Evolutionary conservation across 78 protist species (phyloP).

Genomic region (Pelomyxa schiedti): DNA sequence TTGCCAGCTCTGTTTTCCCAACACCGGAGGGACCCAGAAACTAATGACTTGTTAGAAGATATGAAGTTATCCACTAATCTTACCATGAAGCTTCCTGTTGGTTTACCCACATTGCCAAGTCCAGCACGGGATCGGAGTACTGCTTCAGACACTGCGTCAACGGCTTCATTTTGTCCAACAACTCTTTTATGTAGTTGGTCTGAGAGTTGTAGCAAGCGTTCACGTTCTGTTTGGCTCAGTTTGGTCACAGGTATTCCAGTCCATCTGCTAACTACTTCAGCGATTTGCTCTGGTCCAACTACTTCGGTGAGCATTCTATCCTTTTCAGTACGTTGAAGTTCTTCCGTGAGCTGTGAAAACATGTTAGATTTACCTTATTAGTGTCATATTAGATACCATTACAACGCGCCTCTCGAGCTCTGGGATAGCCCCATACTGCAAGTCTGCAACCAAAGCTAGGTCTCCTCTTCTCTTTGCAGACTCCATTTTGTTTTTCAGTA

Average conservation of each 20-base stretch:
- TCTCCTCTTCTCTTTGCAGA: slow-evolving; percentile 78
- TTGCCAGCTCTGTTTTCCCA: slow-evolving; percentile 96
- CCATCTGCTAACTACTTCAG: slow-evolving; percentile 80
- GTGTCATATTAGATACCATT: too few species aligned
- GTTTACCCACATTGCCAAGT: slow-evolving; percentile 62
- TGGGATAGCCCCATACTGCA: slow-evolving; percentile 79
- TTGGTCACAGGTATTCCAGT: slow-evolving; percentile 94
- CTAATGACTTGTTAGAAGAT: too few species aligned
- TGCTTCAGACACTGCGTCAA: slow-evolving; percentile 86
- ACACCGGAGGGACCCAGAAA: slow-evolving; percentile 47
- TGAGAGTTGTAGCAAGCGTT: slow-evolving; percentile 64
- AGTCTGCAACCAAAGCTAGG: slow-evolving; percentile 73
- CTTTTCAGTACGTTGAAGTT: slow-evolving; percentile 19
- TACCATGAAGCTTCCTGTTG: slow-evolving; percentile 89
- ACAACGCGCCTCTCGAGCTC: slow-evolving; percentile 54
- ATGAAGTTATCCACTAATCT: too few species aligned
- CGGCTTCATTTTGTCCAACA: slow-evolving; percentile 95
- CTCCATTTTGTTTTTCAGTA: slow-evolving; percentile 38
- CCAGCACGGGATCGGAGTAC: slow-evolving; percentile 88
- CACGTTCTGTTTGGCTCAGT: slow-evolving; percentile 62
- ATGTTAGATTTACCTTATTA: neutral
- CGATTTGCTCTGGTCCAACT: slow-evolving; percentile 62
- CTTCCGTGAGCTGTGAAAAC: too few species aligned
- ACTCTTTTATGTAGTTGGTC: slow-evolving; percentile 75
- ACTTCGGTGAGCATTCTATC: slow-evolving; percentile 35